These are phyloP conservation scores for Salicornia ramosissima DNA, from an alignment of 148 eudicot genomes.

Conservation along the genomic window DNA sequence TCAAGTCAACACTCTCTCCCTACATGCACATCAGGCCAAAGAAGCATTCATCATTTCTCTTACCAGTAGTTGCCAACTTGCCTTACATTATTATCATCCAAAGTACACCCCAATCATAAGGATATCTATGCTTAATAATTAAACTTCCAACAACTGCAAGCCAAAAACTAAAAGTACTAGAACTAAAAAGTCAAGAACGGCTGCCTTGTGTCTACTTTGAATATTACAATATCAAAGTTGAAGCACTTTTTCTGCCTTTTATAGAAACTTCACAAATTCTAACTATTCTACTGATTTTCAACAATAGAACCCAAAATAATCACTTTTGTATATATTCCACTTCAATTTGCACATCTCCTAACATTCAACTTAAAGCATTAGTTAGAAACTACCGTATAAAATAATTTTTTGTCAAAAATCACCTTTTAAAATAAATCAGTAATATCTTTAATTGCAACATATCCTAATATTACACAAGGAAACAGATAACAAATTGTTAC, in stretches of 20 bases:
- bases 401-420: too few relatives aligned
- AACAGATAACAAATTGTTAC: too few relatives aligned
- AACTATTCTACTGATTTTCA: background rate
- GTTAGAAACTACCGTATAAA: too few relatives aligned
- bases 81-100: background rate
- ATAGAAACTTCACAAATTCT: background rate
- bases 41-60: background rate
- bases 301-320: background rate
- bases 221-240: background rate
- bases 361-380: too few relatives aligned
- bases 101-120: background rate
- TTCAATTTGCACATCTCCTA: too few relatives aligned
- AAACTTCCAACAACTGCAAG: background rate
- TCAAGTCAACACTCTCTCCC: background rate
- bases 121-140: background rate
- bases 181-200: background rate
- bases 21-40: constrained; percentile 4
- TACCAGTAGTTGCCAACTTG: background rate
- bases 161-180: background rate
- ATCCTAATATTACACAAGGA: too few relatives aligned
- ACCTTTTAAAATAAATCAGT: too few relatives aligned
- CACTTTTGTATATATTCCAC: too few relatives aligned
- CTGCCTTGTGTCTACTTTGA: background rate
- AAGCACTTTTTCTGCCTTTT: background rate
- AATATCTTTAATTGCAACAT: too few relatives aligned